Evolutionary conservation across 495 filamentous ascomycete genomes (phyloP).

Genomic region (Penicillium ochrochloron): DNA sequence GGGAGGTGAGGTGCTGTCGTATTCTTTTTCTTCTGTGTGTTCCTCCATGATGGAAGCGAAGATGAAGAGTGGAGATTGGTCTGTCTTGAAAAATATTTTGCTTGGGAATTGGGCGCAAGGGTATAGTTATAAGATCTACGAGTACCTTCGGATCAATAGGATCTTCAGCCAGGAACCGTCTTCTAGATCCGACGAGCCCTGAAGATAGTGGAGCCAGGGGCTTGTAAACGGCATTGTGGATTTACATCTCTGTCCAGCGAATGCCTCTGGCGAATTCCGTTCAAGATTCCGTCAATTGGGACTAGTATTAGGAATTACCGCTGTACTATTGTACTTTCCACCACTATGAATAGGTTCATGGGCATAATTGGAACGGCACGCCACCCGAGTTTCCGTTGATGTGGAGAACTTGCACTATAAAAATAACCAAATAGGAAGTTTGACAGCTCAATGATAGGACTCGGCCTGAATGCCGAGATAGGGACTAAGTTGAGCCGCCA

Average conservation of each 20-base stretch:
- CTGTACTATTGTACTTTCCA: neutral
- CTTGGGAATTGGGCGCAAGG: neutral
- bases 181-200: neutral
- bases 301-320: neutral
- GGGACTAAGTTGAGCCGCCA: constrained; percentile 3
- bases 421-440: constrained; percentile 1
- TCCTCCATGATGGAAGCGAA: constrained; percentile 17
- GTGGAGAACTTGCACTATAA: neutral
- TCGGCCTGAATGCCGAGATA: constrained; percentile 1
- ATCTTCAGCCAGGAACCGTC: neutral
- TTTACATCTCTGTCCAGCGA: neutral
- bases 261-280: neutral
- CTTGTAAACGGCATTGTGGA: neutral
- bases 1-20: constrained; percentile 11
- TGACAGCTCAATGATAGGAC: neutral
- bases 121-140: constrained; percentile 16
- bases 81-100: neutral
- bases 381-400: constrained; percentile 1
- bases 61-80: constrained; percentile 19
- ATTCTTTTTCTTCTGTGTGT: constrained; percentile 4
- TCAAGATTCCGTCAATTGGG: neutral
- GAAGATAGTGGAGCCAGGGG: constrained; percentile 7
- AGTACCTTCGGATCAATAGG: neutral
- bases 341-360: constrained; percentile 8
- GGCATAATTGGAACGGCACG: constrained; percentile 9